Conservation (phyloP, 345 rosid genomes). For the Salix exigua region DNA sequence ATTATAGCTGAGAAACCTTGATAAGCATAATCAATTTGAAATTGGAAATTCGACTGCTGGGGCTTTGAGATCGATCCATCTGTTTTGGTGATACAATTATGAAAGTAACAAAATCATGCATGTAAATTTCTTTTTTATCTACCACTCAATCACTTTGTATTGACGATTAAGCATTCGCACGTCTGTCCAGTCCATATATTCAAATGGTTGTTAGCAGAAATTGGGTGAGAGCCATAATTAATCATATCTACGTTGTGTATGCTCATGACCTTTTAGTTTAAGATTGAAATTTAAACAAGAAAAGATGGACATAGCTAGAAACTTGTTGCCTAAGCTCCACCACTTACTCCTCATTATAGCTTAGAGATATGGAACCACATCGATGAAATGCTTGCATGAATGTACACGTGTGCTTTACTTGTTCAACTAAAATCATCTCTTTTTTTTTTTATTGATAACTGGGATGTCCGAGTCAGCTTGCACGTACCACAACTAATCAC, state of each 20-base stretch:
- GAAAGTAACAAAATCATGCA: slow-evolving; percentile 19
- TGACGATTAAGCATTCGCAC: slow-evolving; percentile 26
- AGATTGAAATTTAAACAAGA: not conserved
- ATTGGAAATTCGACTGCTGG: not conserved
- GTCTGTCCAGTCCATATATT: not conserved
- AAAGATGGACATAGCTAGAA: not conserved
- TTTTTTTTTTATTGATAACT: too few species aligned
- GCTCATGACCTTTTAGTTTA: not conserved
- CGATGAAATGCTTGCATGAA: not conserved
- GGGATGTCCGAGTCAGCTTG: too few species aligned
- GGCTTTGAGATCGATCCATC: not conserved
- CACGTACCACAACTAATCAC: too few species aligned
- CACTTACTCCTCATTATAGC: not conserved
- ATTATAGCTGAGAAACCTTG: slow-evolving; percentile 14
- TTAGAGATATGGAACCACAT: not conserved
- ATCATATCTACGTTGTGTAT: not conserved
- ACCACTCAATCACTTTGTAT: slow-evolving; percentile 20
- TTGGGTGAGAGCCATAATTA: not conserved
- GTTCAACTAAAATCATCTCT: too few species aligned
- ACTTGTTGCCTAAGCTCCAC: not conserved
- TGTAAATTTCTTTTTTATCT: slow-evolving; percentile 12
- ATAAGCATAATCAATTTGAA: slow-evolving; percentile 13
- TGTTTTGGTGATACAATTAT: not conserved
- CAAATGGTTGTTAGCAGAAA: not conserved
- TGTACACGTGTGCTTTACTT: not conserved